These are phyloP conservation scores for Acacia confusa DNA, from an alignment of 306 rosid species.

Conservation along the genomic window DNA sequence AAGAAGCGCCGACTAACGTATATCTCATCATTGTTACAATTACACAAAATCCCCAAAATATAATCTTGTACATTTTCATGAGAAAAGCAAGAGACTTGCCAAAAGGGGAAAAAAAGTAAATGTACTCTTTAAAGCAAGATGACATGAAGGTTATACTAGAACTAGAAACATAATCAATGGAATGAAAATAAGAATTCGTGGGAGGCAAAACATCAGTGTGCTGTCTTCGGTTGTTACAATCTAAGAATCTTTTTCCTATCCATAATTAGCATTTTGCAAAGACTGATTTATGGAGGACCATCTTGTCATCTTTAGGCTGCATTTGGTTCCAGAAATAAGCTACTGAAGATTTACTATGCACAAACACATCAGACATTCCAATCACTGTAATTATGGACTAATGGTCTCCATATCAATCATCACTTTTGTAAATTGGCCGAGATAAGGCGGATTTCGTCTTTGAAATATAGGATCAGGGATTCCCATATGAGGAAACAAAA, in stretches of 20 bases:
- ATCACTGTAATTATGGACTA: constrained; percentile 24
- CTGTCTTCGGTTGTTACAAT: constrained; percentile 27
- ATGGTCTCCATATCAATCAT: constrained; percentile 40
- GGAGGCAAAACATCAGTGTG: constrained; percentile 16
- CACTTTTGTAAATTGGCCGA: constrained; percentile 41
- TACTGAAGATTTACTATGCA: constrained; percentile 11
- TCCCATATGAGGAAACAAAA: constrained; percentile 59
- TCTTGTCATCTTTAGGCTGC: neutral
- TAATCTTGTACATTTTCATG: neutral
- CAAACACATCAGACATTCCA: constrained; percentile 27
- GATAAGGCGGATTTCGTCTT: constrained; percentile 63
- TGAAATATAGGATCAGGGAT: constrained; percentile 80
- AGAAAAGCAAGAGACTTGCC: neutral
- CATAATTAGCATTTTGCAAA: neutral
- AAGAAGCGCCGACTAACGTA: neutral
- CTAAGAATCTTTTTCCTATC: constrained; percentile 16
- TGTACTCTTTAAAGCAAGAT: too few species aligned
- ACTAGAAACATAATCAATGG: neutral
- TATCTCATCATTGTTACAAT: neutral
- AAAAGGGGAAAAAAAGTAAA: neutral
- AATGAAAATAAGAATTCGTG: constrained; percentile 14
- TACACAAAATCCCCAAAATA: neutral
- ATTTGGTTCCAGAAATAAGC: neutral
- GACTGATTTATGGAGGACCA: neutral
- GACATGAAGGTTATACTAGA: neutral